Percentiles rank a stretch among this genome's conserved stretches.
These are phyloP conservation scores for Nowakowskiella sp. DNA, from an alignment of 192 early-diverging fungal genomes.

Conservation along the genomic window DNA sequence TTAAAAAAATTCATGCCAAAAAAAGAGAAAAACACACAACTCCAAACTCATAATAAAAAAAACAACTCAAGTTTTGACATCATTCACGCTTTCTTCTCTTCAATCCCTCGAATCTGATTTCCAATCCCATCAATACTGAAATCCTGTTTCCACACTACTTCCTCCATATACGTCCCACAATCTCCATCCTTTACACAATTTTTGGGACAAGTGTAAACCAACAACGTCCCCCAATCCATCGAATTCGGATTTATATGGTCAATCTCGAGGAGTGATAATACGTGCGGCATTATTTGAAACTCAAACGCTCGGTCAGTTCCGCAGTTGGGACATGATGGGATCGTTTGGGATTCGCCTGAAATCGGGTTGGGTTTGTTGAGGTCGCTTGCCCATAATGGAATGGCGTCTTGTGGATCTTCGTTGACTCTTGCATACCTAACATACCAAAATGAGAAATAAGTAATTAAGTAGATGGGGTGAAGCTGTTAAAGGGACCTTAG, in stretches of 20 bases:
- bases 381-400: constrained; percentile 78
- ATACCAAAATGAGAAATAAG: background rate
- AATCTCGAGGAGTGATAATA: constrained; percentile 70
- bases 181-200: constrained; percentile 56
- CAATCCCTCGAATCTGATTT: constrained; percentile 33
- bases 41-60: no score
- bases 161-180: constrained; percentile 45
- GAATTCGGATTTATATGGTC: constrained; percentile 60
- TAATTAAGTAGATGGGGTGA: constrained; percentile 4
- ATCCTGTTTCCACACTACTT: constrained; percentile 66
- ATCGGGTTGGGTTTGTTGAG: constrained; percentile 49
- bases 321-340: constrained; percentile 68
- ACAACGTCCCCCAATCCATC: constrained; percentile 86
- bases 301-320: constrained; percentile 70
- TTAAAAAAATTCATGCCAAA: no score
- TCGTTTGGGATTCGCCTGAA: constrained; percentile 28
- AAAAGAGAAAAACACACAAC: no score
- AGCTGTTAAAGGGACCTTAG: constrained; percentile 53
- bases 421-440: constrained; percentile 52
- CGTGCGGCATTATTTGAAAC: constrained; percentile 89
- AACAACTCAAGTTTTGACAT: no score
- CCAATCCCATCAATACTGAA: constrained; percentile 76
- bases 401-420: constrained; percentile 39
- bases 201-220: constrained; percentile 76
- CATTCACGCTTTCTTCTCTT: no score